phyloP scores from a whole-genome alignment of 768 basidiomycete species.

The Rhodotorula graminis region DNA sequence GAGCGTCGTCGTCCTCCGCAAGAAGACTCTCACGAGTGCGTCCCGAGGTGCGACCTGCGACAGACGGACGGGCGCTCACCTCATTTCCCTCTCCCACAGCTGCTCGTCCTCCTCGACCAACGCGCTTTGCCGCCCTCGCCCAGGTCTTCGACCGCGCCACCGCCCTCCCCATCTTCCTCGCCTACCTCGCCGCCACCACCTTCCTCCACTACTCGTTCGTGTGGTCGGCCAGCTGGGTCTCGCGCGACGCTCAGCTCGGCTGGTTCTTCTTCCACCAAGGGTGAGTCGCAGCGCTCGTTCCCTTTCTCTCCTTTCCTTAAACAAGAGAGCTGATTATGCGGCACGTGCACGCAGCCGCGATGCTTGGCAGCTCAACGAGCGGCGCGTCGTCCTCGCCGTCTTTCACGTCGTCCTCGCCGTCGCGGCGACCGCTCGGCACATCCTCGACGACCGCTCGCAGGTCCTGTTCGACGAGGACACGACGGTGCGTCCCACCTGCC shows the following conservation, averaged over 20 bases:
- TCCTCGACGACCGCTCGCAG: constrained; percentile 10
- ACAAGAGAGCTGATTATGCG: background rate
- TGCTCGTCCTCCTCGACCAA: constrained; percentile 14
- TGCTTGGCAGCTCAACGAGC: constrained; percentile 34
- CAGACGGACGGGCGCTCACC: too few species aligned
- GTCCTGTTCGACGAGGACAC: constrained; percentile 26
- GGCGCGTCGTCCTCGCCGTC: constrained; percentile 21
- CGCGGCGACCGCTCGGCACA: constrained; percentile 13
- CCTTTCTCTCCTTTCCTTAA: background rate
- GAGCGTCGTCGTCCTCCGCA: constrained; percentile 31
- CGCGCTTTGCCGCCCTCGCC: constrained; percentile 14
- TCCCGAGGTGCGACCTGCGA: too few species aligned
- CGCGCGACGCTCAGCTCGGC: constrained; percentile 9
- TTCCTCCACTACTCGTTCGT: constrained; percentile 21
- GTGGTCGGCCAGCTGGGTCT: constrained; percentile 9
- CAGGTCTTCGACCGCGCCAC: constrained; percentile 2
- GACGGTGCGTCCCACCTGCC: background rate
- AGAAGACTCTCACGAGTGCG: constrained; percentile 31
- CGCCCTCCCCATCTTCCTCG: constrained; percentile 1
- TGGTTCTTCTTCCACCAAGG: constrained; percentile 34
- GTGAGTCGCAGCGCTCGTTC: background rate
- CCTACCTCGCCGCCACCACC: constrained; percentile 10
- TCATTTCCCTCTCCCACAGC: background rate
- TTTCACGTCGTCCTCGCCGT: constrained; percentile 15
- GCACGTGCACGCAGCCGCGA: constrained; percentile 4